Conservation (phyloP, 352 stramenopile genomes). For the Globisporangium paddicum region DNA sequence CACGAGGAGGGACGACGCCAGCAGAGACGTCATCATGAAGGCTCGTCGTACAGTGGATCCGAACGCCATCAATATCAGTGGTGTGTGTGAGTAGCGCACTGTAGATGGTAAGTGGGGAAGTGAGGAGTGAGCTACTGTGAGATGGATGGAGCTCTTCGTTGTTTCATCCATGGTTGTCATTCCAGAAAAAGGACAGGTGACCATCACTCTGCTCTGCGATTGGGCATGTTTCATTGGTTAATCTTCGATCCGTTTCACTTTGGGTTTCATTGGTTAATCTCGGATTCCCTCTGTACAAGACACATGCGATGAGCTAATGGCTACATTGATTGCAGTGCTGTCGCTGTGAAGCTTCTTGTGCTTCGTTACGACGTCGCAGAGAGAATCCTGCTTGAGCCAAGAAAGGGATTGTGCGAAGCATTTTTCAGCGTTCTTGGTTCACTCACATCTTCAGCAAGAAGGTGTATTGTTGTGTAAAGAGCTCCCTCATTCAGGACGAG, state of each 20-base stretch:
- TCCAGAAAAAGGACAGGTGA: neutral
- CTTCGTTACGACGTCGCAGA: no score
- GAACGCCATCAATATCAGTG: conserved; percentile 2
- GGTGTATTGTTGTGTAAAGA: no score
- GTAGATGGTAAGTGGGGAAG: neutral
- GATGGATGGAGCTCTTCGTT: neutral
- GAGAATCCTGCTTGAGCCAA: no score
- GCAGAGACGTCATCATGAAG: neutral
- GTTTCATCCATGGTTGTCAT: neutral
- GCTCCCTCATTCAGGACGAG: no score
- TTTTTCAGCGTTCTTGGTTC: no score
- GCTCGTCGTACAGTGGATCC: conserved; percentile 1
- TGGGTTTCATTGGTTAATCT: no score
- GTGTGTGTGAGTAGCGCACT: neutral
- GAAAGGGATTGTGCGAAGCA: no score
- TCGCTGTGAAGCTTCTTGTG: no score
- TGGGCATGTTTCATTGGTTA: neutral
- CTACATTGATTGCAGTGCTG: neutral
- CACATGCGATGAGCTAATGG: neutral
- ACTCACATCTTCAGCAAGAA: no score
- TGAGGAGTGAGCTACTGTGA: neutral
- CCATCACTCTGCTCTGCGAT: neutral
- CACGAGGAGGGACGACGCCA: neutral
- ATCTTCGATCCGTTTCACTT: no score
- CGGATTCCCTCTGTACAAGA: neutral